phyloP scores from a whole-genome alignment of 352 stramenopile genomes.

The Globisporangium heterothallicum region DNA sequence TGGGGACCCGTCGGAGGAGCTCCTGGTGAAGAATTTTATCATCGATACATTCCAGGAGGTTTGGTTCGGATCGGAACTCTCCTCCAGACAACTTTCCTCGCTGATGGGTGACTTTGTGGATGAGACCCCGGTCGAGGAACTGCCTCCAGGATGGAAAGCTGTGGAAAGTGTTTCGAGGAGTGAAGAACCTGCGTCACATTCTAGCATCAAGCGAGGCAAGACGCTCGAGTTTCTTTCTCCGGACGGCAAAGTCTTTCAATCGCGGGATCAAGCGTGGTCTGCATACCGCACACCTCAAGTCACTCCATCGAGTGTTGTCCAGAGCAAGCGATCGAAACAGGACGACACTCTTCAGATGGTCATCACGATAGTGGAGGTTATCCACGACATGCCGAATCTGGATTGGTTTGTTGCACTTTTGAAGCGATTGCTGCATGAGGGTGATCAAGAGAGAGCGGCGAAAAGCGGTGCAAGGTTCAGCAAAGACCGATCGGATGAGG shows the following conservation, averaged over 20 bases:
- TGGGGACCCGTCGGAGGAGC: slow-evolving; percentile 63
- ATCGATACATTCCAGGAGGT: slow-evolving; percentile 84
- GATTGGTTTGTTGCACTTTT: slow-evolving; percentile 73
- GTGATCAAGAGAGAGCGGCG: slow-evolving; percentile 12
- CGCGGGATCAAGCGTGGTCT: slow-evolving; percentile 59
- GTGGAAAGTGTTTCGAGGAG: slow-evolving; percentile 10
- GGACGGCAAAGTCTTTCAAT: slow-evolving; percentile 40
- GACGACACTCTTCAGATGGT: slow-evolving; percentile 59
- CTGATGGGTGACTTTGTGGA: slow-evolving; percentile 30
- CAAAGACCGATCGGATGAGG: slow-evolving; percentile 44
- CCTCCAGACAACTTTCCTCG: slow-evolving; percentile 30
- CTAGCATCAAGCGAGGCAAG: neutral
- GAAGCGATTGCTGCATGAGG: slow-evolving; percentile 44
- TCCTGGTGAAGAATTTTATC: slow-evolving; percentile 79
- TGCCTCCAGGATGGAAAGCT: slow-evolving; percentile 52
- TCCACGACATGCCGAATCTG: slow-evolving; percentile 60
- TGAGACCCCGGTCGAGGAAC: slow-evolving; percentile 12
- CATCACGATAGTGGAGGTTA: slow-evolving; percentile 71
- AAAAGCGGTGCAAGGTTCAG: slow-evolving; percentile 15
- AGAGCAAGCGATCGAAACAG: slow-evolving; percentile 52
- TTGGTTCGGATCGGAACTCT: slow-evolving; percentile 73
- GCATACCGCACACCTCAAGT: slow-evolving; percentile 45
- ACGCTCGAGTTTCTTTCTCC: slow-evolving; percentile 44
- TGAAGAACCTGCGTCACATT: neutral
- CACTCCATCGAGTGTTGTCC: slow-evolving; percentile 57